These are phyloP conservation scores for Boeremia exigua DNA, from an alignment of 2,329 filamentous ascomycete species.

Conservation along the genomic window DNA sequence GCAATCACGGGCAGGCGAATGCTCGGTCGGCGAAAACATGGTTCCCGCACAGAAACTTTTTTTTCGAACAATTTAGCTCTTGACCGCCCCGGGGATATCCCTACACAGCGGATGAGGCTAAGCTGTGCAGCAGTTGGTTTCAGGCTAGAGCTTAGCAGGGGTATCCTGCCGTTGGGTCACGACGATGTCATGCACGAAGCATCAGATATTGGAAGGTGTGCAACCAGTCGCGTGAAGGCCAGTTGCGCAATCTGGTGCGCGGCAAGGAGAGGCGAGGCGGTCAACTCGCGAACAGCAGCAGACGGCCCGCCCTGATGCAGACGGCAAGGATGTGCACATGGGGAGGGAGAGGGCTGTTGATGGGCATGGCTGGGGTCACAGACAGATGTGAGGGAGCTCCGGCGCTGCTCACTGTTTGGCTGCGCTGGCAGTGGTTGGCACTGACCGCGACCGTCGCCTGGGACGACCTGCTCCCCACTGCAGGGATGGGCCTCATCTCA, in stretches of 20 bases:
- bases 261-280: constrained; percentile 33
- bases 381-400: constrained; percentile 13
- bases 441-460: constrained; percentile 6
- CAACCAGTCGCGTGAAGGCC: constrained; percentile 19
- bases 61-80: constrained; percentile 18
- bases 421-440: constrained; percentile 1
- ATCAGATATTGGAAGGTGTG: constrained; percentile 37
- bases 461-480: constrained; percentile 11
- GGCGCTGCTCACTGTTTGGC: constrained; percentile 7
- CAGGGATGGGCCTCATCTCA: constrained; percentile 13
- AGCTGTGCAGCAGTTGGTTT: constrained; percentile 27
- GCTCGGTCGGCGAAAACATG: constrained; percentile 13
- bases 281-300: constrained; percentile 34
- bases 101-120: constrained; percentile 39
- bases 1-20: constrained; percentile 1
- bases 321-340: constrained; percentile 17
- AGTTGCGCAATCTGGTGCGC: constrained; percentile 27
- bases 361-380: constrained; percentile 25
- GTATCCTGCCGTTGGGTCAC: constrained; percentile 30
- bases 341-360: constrained; percentile 16
- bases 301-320: constrained; percentile 25
- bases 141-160: constrained; percentile 28
- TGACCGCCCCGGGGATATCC: constrained; percentile 35
- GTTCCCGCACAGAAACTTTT: constrained; percentile 9
- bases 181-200: constrained; percentile 41